Percentiles rank a stretch among this genome's conserved stretches.
These are phyloP conservation scores for Mycena indigotica DNA, from an alignment of 768 basidiomycete genomes.

Conservation along the genomic window DNA sequence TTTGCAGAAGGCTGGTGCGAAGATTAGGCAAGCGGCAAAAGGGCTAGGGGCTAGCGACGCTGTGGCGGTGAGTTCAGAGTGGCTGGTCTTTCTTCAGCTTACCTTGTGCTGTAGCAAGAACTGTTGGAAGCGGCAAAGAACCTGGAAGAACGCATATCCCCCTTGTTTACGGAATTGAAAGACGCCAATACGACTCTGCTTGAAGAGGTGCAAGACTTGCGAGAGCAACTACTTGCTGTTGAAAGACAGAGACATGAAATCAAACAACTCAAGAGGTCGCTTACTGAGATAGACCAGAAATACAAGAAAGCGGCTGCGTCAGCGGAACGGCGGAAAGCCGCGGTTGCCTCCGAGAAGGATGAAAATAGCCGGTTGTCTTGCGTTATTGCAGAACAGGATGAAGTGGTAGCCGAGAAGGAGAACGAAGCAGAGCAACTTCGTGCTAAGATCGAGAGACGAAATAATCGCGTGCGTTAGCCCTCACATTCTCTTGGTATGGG, in stretches of 20 bases:
- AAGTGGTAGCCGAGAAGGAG: constrained; percentile 10
- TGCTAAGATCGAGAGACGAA: constrained; percentile 14
- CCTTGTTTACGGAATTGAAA: constrained; percentile 18
- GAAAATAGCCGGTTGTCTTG: constrained; percentile 9
- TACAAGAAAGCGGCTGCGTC: not conserved
- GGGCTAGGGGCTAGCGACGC: constrained; percentile 10
- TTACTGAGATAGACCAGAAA: not conserved
- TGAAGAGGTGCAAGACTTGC: constrained; percentile 12
- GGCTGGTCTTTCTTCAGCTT: not conserved
- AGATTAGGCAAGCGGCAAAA: constrained; percentile 12
- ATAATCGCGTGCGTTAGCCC: constrained; percentile 16
- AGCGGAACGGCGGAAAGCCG: constrained; percentile 2
- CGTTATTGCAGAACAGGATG: constrained; percentile 11
- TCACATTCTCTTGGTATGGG: not conserved
- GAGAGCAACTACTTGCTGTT: constrained; percentile 6
- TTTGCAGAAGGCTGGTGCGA: constrained; percentile 20
- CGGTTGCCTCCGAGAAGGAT: constrained; percentile 1
- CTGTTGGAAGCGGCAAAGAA: constrained; percentile 19
- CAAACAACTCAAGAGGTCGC: constrained; percentile 1
- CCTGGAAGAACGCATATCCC: constrained; percentile 19
- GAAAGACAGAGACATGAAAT: constrained; percentile 7
- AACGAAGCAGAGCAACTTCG: constrained; percentile 10
- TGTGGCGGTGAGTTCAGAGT: constrained; percentile 11
- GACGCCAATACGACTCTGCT: constrained; percentile 11
- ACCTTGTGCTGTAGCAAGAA: too few relatives aligned